Base-by-base conservation (phyloP, 805 yeast genomes). In the Candida fluviatilis region DNA sequence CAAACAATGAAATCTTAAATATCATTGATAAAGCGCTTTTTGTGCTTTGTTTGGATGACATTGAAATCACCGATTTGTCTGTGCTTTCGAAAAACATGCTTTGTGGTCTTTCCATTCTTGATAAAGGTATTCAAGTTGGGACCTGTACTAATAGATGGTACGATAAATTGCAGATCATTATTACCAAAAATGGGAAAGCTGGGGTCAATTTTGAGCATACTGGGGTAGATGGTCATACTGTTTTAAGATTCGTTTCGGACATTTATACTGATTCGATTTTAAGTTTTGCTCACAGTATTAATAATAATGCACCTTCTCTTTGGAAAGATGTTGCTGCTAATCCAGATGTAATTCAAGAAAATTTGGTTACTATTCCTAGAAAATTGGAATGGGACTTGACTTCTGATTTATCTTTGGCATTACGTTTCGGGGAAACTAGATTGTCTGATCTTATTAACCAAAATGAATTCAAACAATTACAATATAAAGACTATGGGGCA, bases 131-230 rank as follows among this genome's bases (percentile, higher is more conserved):
- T 35, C 97, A 89, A 64, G 82, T 84, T 24, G 97, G 97, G 42
- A 87, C 96, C 4, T 88, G 96, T 63, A 84, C 95, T 24, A 89
- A 89, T 61, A 70, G 97, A 57, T 89, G 96, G 96, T 89, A 88
- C 57, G 97, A 89, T 62, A 89, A 89, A 62, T 64, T 89, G 46
- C 96, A 89, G 60, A 73, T 89, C 47, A 89, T 89, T 38, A 78
- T 89, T 39, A 87, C 96, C 4, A 78, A 80, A 57, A 87, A 89
- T 59, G 95, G 95, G 17, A 84, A 85, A 60, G 96, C 93, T 2
- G 97, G 97, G 19, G 81, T 89, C 48, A 89, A 90, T 59, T 89
- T 89, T 56, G 97, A 89, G 54, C 93, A 89, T 55, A 84, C 97
- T 0, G 96, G 96, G 49, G 95, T 89, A 18, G 97, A 89, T 62